These are phyloP conservation scores for Smithsoniella earleae DNA, from an alignment of 163 green algal genomes.

Conservation along the genomic window DNA sequence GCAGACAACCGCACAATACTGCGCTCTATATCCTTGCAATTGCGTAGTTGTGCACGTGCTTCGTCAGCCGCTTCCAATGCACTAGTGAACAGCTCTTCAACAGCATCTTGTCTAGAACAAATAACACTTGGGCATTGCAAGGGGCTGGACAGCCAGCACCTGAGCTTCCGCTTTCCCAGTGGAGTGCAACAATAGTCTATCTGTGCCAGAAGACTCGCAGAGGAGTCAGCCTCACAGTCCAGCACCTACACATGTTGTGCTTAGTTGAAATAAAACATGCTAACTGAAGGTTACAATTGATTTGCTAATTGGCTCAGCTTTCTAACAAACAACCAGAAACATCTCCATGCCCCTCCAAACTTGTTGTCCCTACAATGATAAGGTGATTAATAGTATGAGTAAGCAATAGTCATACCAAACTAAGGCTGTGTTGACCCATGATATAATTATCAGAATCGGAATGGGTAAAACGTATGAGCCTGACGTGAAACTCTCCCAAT, in stretches of 20 bases:
- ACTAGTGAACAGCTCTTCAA: slow-evolving; percentile 53
- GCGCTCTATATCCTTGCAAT: slow-evolving; percentile 73
- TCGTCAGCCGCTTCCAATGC: slow-evolving; percentile 41
- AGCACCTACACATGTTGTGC: slow-evolving; percentile 21
- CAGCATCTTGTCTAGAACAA: slow-evolving; percentile 63
- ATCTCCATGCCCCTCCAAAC: too few relatives aligned
- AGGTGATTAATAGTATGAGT: too few relatives aligned
- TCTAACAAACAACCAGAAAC: too few relatives aligned
- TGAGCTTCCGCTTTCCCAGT: slow-evolving; percentile 73
- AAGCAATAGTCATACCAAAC: too few relatives aligned
- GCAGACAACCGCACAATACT: slow-evolving; percentile 64
- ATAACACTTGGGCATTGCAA: slow-evolving; percentile 64
- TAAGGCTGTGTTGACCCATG: too few relatives aligned
- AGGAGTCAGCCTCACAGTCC: slow-evolving; percentile 35
- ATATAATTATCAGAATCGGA: too few relatives aligned
- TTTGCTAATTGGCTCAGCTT: too few relatives aligned
- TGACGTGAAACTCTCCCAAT: too few relatives aligned
- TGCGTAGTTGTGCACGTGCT: slow-evolving; percentile 44
- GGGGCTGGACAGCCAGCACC: slow-evolving; percentile 80
- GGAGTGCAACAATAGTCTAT: slow-evolving; percentile 81
- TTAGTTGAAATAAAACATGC: too few relatives aligned
- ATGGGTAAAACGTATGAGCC: too few relatives aligned
- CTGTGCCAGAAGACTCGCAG: slow-evolving; percentile 60
- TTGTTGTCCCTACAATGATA: too few relatives aligned
- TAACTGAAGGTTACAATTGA: too few relatives aligned